Evolutionary conservation across 1,284 basidiomycete genomes (phyloP).

Genomic region (Kalmanozyma brasiliensis): DNA sequence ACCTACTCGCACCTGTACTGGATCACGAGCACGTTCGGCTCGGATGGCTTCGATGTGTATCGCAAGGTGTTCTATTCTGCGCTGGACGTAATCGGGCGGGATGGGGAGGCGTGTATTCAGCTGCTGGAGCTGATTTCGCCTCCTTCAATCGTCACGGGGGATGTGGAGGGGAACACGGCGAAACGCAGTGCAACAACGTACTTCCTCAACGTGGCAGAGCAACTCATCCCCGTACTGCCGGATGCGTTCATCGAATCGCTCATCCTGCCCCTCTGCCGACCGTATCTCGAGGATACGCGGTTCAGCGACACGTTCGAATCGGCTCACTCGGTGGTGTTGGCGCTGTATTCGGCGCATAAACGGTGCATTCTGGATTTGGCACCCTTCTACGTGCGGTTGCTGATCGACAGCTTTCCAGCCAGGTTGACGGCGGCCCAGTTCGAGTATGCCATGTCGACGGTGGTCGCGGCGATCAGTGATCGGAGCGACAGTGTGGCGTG

Average conservation of each 20-base stretch:
- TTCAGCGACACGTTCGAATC: slow-evolving; percentile 65
- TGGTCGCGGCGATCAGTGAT: slow-evolving; percentile 58
- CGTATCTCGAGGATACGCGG: slow-evolving; percentile 54
- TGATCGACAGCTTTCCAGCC: slow-evolving; percentile 48
- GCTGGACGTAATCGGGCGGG: slow-evolving; percentile 61
- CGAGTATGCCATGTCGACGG: slow-evolving; percentile 55
- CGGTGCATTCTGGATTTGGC: slow-evolving; percentile 50
- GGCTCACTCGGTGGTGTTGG: slow-evolving; percentile 63
- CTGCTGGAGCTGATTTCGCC: slow-evolving; percentile 42
- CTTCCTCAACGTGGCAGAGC: slow-evolving; percentile 62
- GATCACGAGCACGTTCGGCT: slow-evolving; percentile 61
- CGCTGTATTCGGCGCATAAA: slow-evolving; percentile 53
- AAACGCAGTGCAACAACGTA: slow-evolving; percentile 50
- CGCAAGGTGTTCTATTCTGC: slow-evolving; percentile 64
- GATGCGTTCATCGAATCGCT: slow-evolving; percentile 57
- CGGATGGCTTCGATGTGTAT: slow-evolving; percentile 62
- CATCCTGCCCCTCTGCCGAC: slow-evolving; percentile 53
- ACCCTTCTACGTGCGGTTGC: slow-evolving; percentile 60
- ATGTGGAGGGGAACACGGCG: slow-evolving; percentile 25
- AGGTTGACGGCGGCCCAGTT: slow-evolving; percentile 52
- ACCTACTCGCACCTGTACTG: slow-evolving; percentile 60
- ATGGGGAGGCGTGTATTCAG: slow-evolving; percentile 54
- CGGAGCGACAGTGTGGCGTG: slow-evolving; percentile 60
- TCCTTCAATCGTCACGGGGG: slow-evolving; percentile 1
- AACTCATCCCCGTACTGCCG: slow-evolving; percentile 55